phyloP scores from a whole-genome alignment of 1,284 basidiomycete species.

The Sphaerobolus stellatus region DNA sequence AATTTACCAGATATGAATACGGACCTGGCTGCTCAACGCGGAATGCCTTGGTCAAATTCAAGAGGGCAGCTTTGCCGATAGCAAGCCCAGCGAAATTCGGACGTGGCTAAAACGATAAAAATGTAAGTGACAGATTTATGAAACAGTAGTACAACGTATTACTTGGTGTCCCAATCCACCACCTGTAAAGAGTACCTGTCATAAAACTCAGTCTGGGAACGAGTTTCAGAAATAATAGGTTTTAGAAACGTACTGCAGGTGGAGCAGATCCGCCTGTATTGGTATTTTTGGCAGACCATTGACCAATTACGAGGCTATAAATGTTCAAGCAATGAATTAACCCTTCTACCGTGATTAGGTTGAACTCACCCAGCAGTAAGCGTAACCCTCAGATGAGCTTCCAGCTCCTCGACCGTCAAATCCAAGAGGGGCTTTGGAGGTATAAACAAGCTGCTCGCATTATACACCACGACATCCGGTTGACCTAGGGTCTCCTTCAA shows the following conservation, averaged over 20 bases:
- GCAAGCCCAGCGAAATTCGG: constrained; percentile 7
- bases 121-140: neutral
- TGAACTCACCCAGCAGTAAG: constrained; percentile 1
- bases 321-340: neutral
- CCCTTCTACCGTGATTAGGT: neutral
- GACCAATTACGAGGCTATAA: constrained; percentile 5
- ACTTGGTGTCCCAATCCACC: constrained; percentile 10
- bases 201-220: neutral
- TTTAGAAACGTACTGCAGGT: neutral
- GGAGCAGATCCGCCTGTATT: neutral
- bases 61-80: constrained; percentile 5
- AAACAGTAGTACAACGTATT: neutral
- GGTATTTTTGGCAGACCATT: constrained; percentile 6
- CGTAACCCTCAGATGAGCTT: constrained; percentile 2
- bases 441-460: constrained; percentile 6
- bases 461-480: constrained; percentile 9
- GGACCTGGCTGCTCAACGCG: constrained; percentile 6
- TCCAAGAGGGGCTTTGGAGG: constrained; percentile 3
- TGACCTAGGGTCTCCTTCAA: constrained; percentile 7
- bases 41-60: constrained; percentile 12
- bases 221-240: neutral
- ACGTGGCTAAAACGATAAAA: constrained; percentile 1
- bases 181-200: constrained; percentile 10
- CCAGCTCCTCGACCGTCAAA: neutral
- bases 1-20: neutral